Base-by-base conservation (phyloP, 2,329 filamentous ascomycete genomes). In the Sporothrix curviconia region DNA sequence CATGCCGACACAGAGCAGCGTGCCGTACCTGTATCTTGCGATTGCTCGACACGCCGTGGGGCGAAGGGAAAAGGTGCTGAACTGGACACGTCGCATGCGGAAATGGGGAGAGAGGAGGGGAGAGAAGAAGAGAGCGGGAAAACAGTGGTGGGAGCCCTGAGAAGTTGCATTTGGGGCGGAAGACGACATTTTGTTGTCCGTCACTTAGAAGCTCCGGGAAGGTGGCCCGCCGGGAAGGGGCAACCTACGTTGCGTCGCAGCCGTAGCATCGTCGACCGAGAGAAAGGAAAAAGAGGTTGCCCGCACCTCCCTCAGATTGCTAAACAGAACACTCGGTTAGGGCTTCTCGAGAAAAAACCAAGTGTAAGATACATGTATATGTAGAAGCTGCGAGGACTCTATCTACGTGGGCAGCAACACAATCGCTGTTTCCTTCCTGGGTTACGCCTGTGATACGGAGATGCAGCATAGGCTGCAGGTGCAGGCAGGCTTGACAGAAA, bases 161-260 rank as follows among this genome's bases (percentile, higher is more conserved):
- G 36, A 52, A 34, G 49, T 52, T 19, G 4, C 49, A 30, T 40
- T 34, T 4, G 24, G 34, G 49, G 19, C 49, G 49, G 47, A 25
- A 49, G 22, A 36, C 15, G n/a, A 12, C 30, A 28, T 17, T n/a
- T 19, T 50, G 3, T 37, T 32, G 46, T 36, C 46, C 46, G 46
- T 50, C 30, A 36, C 22, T 9, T 39, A 32, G 28, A 32, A 11
- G 28, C 28, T 32, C 11, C 28, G 51, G 50, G 51, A 34, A 54
- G 51, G 28, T 54, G 51, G 51, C 51, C 51, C 51, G 51, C 51
- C 51, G 51, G 51, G 51, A 43, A 54, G 17, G 37, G 15, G 25
- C 25, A n/a, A 42, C 25, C 50, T 53, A 43, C 37, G 51, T 34
- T 54, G 39, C 51, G 28, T 53, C n/a, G n/a, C 34, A 37, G 7